These are phyloP conservation scores for Datisca glomerata DNA, from an alignment of 306 rosid species.

Conservation along the genomic window DNA sequence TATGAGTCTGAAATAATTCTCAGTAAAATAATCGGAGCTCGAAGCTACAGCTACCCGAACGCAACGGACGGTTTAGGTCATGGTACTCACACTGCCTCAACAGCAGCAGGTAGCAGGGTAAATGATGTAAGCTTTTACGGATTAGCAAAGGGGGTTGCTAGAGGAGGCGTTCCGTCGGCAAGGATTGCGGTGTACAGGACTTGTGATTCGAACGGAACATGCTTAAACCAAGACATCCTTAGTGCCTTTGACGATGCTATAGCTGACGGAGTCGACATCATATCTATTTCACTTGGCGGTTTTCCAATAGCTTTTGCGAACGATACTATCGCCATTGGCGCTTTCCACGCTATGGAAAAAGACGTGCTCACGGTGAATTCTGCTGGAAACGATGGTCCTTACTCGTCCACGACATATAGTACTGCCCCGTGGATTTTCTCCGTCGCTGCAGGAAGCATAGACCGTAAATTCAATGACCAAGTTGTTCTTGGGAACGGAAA, in stretches of 20 bases:
- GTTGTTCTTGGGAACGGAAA: constrained; percentile 22
- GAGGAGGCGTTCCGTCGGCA: constrained; percentile 18
- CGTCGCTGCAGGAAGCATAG: constrained; percentile 20
- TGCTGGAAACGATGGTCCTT: constrained; percentile 24
- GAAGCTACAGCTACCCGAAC: constrained; percentile 10
- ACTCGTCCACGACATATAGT: not conserved
- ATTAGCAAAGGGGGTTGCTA: constrained; percentile 16
- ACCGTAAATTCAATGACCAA: constrained; percentile 14
- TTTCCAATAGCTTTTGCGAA: not conserved
- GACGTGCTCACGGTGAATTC: constrained; percentile 15
- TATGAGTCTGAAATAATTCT: not conserved
- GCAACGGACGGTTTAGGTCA: constrained; percentile 18
- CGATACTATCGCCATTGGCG: constrained; percentile 21
- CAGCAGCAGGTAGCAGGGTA: constrained; percentile 21
- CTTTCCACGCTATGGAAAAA: constrained; percentile 21
- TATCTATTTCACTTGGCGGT: constrained; percentile 17
- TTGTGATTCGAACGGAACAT: constrained; percentile 14
- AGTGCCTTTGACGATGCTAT: constrained; percentile 25
- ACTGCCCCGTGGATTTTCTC: constrained; percentile 25
- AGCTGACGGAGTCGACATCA: constrained; percentile 21
- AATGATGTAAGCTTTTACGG: constrained; percentile 14
- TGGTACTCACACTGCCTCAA: constrained; percentile 23
- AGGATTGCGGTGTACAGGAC: constrained; percentile 23
- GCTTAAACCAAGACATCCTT: constrained; percentile 6
- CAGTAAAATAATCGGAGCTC: constrained; percentile 23